Evolutionary conservation across 768 basidiomycete genomes (phyloP).

Genomic region (Hebeloma cylindrosporum): DNA sequence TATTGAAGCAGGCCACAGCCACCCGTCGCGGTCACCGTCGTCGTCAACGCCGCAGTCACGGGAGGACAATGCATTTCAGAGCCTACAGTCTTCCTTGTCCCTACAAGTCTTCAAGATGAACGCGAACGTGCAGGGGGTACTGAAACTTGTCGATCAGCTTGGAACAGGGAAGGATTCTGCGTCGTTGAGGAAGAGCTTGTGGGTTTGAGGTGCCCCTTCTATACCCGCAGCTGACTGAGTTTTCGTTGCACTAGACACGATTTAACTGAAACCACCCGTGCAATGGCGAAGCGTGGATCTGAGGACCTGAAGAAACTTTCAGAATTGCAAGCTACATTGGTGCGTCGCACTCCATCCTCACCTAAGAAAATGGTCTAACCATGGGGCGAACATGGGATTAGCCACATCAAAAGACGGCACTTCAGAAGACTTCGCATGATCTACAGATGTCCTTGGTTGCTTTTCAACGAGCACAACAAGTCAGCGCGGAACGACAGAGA

Average conservation of each 20-base stretch:
- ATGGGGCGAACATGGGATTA: constrained; percentile 25
- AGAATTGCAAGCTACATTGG: constrained; percentile 58
- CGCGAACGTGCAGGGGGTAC: constrained; percentile 92
- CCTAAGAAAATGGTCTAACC: background rate
- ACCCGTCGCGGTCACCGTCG: constrained; percentile 34
- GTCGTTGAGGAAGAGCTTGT: constrained; percentile 81
- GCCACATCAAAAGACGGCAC: constrained; percentile 78
- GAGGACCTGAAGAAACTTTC: constrained; percentile 92
- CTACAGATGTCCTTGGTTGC: constrained; percentile 85
- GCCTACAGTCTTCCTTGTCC: constrained; percentile 76
- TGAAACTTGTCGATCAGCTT: constrained; percentile 95
- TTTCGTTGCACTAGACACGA: constrained; percentile 65
- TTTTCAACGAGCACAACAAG: constrained; percentile 89
- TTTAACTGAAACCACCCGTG: constrained; percentile 90
- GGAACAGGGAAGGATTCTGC: constrained; percentile 83
- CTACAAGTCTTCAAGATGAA: constrained; percentile 99
- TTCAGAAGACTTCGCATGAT: constrained; percentile 93
- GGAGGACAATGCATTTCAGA: constrained; percentile 75
- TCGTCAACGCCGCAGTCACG: constrained; percentile 40
- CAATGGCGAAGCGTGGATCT: constrained; percentile 92
- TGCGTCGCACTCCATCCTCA: constrained; percentile 37
- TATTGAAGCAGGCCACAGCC: constrained; percentile 48
- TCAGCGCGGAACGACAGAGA: constrained; percentile 87
- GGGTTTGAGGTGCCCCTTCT: constrained; percentile 27
- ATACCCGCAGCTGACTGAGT: background rate